Evolutionary conservation across 1,284 basidiomycete species (phyloP).

Genomic region (Fomitopsis pinicola): DNA sequence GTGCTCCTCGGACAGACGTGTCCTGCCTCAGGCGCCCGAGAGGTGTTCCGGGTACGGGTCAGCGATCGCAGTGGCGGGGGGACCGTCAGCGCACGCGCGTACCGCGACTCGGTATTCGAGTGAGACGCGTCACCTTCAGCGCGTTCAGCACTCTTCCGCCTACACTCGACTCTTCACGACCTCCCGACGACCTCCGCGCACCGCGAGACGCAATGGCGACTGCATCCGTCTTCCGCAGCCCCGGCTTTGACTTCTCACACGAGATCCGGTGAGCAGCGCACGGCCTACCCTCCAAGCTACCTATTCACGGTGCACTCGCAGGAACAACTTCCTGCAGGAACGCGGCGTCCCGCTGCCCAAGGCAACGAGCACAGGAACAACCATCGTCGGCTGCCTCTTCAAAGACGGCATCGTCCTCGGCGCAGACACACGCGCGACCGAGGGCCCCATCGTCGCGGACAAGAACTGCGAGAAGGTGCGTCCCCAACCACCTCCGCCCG

Average conservation of each 20-base stretch:
- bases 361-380: slow-evolving; percentile 95
- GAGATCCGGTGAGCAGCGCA: slow-evolving; percentile 24
- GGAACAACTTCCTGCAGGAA: slow-evolving; percentile 76
- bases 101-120: neutral
- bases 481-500: neutral
- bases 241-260: slow-evolving; percentile 36
- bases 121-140: neutral
- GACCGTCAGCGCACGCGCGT: neutral
- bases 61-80: neutral
- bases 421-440: slow-evolving; percentile 95
- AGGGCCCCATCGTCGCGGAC: slow-evolving; percentile 94
- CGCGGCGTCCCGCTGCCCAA: slow-evolving; percentile 70
- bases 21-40: neutral
- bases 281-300: neutral
- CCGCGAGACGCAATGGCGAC: slow-evolving; percentile 23
- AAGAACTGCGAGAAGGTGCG: slow-evolving; percentile 99
- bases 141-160: neutral
- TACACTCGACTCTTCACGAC: neutral
- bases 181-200: neutral
- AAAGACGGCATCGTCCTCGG: slow-evolving; percentile 93
- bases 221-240: slow-evolving; percentile 22
- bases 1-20: neutral
- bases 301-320: slow-evolving; percentile 25
- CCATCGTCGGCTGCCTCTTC: slow-evolving; percentile 96
- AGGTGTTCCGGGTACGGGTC: neutral